phyloP scores from a whole-genome alignment of 805 yeast genomes.

The Zygosaccharomyces siamensis region DNA sequence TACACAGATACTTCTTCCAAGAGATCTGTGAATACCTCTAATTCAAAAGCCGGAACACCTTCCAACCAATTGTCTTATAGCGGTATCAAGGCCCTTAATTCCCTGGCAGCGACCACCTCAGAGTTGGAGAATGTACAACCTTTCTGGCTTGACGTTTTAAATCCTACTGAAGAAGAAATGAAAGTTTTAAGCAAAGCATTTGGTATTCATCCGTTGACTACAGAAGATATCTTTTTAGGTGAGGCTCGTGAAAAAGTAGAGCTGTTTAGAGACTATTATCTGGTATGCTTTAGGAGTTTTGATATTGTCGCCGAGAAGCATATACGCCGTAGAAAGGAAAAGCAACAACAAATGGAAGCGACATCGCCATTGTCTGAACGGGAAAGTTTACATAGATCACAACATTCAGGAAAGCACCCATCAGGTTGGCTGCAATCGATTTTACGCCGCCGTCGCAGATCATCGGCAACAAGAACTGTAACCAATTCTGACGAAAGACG shows the following conservation, averaged over 20 bases:
- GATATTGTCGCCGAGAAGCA: conserved; percentile 74
- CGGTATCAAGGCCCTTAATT: background rate
- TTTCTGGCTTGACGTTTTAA: conserved; percentile 89
- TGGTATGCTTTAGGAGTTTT: conserved; percentile 83
- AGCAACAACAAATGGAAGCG: conserved; percentile 11
- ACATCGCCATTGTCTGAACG: conserved; percentile 11
- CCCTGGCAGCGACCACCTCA: conserved; percentile 3
- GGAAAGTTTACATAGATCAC: conserved; percentile 14
- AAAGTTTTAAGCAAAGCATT: conserved; percentile 83
- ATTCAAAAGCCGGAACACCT: conserved; percentile 10
- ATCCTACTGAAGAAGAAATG: conserved; percentile 97
- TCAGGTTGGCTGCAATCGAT: conserved; percentile 17
- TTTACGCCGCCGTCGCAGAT: conserved; percentile 18
- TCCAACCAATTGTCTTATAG: background rate
- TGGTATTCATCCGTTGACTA: conserved; percentile 93
- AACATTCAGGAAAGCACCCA: conserved; percentile 8
- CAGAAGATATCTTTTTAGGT: conserved; percentile 89
- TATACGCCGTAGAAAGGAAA: conserved; percentile 45
- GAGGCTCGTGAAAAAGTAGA: conserved; percentile 96
- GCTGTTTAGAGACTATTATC: conserved; percentile 81
- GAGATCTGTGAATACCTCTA: conserved; percentile 9
- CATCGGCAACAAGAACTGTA: conserved; percentile 20
- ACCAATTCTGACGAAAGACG: conserved; percentile 20
- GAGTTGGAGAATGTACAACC: conserved; percentile 47
- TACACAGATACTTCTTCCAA: conserved; percentile 21